Evolutionary conservation across 345 rosid species (phyloP), one percentile per base, ranked within the genome.

Genomic region (Luvunga scandens): DNA sequence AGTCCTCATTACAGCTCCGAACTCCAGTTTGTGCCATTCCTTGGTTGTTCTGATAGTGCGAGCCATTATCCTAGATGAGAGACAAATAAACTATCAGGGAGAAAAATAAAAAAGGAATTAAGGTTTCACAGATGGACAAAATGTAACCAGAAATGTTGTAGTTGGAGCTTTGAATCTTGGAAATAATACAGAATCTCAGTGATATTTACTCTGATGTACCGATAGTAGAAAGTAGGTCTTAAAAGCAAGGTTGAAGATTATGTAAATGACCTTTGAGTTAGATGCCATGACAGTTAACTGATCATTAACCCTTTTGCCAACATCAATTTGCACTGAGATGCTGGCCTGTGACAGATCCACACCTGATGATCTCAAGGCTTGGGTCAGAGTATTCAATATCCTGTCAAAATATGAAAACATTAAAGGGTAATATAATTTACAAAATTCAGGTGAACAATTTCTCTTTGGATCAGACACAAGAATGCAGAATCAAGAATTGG

Each of bases 241-340:
- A 7, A 28, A 57, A 50, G n/a, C 27, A 60, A 7, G 19, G 61
- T 28, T 28, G 14, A 36, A 71, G 71, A 56, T 71, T 30, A 61
- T 18, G 18, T 30, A 36, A 72, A 66, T 30, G 62, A 93, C 98
- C 95, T 89, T 85, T 36, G 88, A 87, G 73, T 80, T 33, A 34
- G 87, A 84, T 38, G 84, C 86, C 68, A 61, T 34, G 61, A 77
- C 39, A 34, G 79, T 31, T 55, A 57, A 71, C 48, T 81, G 85
- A 57, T 27, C 66, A 69, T 77, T 86, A 75, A 62, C 73, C 34
- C 38, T 85, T 85, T 86, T 93, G 64, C 87, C 80, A 38, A 91
- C 90, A 82, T 86, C 90, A 80, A 93, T 81, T 77, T 90, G 85
- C 79, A 93, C 97, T 21, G 91, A 85, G 79, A 93, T 85, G 81